Evolutionary conservation across 2,329 filamentous ascomycete species (phyloP).

Genomic region (Pseudodiploospora longispora): DNA sequence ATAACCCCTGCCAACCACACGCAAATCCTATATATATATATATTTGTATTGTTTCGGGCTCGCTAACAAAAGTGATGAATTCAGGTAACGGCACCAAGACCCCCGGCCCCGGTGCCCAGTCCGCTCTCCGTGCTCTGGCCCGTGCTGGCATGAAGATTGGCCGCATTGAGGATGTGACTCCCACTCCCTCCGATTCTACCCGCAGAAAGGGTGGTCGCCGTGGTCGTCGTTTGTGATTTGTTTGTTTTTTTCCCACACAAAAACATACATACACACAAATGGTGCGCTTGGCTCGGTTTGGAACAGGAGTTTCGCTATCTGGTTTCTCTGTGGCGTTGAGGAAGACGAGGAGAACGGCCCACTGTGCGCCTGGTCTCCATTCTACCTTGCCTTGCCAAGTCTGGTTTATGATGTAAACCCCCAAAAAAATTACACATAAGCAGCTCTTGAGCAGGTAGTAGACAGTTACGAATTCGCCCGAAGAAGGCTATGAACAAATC

Average conservation of each 20-base stretch:
- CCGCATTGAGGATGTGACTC: slow-evolving; percentile 98
- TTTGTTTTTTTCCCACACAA: slow-evolving; percentile 3
- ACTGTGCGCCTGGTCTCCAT: slow-evolving; percentile 54
- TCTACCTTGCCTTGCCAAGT: slow-evolving; percentile 39
- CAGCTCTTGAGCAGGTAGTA: slow-evolving; percentile 21
- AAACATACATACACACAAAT: slow-evolving; percentile 3
- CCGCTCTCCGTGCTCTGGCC: slow-evolving; percentile 94
- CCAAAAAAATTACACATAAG: not conserved
- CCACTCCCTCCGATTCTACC: slow-evolving; percentile 97
- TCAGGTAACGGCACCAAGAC: slow-evolving; percentile 98
- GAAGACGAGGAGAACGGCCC: slow-evolving; percentile 66
- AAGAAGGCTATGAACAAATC: slow-evolving; percentile 35
- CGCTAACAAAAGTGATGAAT: slow-evolving; percentile 6
- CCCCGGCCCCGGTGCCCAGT: slow-evolving; percentile 97
- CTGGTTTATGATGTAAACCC: slow-evolving; percentile 11
- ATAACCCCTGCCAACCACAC: not conserved
- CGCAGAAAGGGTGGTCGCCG: slow-evolving; percentile 99
- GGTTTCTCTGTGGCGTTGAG: slow-evolving; percentile 56
- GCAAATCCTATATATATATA: not conserved
- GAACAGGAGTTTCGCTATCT: slow-evolving; percentile 34
- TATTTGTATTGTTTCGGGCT: not conserved
- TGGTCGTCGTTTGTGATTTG: slow-evolving; percentile 95
- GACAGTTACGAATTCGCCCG: slow-evolving; percentile 36
- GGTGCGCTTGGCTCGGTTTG: slow-evolving; percentile 18
- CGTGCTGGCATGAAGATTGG: slow-evolving; percentile 99